Base-by-base conservation (phyloP, 257 asterid species). In the Ehretia macrophylla region DNA sequence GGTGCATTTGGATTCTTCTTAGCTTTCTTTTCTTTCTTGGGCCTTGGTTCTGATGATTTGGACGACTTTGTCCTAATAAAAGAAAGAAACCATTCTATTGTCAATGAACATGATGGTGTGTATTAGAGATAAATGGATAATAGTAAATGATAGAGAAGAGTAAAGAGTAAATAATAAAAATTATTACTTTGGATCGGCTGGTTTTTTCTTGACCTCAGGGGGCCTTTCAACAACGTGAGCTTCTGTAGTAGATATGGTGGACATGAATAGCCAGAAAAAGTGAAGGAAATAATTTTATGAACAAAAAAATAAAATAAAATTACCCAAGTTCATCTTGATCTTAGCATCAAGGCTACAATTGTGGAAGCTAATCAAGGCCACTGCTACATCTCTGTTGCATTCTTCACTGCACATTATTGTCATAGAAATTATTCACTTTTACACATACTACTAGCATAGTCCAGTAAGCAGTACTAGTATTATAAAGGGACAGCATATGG, bases 321-420 rank as follows among this genome's bases (percentile, higher is more conserved):
- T 71, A 84, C 97, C 98, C 18, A 90, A 80, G 65, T 80, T 80
- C 89, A 81, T 85, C 78, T 82, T 91, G 50, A 91, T 83, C 68
- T 79, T 75, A 14, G 96, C 95, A 63, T 91, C 94, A 4, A 88
- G 84, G 62, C 87, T 88, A 13, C 96, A 87, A 22, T 75, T 62
- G 60, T 87, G 98, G 72, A 91, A 87, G 73, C 74, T 74, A 12
- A 91, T 91, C 79, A 87, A 71, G 17, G 96, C 94, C 16, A 91
- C 87, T 0, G 94, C 83, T 4, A 87, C 98, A 71, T 83, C 90
- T 22, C 75, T 87, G 61, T 67, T 64, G 68, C 96, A 90, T 66
- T 71, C 96, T 4, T 73, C 88, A 37, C 97, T 90, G 82, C 71
- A 66, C n/a, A n/a, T n/a, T n/a, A n/a, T n/a, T n/a, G n/a, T n/a